Conservation (phyloP, 1,139 yeast species). For the Ogataea hybrid region DNA sequence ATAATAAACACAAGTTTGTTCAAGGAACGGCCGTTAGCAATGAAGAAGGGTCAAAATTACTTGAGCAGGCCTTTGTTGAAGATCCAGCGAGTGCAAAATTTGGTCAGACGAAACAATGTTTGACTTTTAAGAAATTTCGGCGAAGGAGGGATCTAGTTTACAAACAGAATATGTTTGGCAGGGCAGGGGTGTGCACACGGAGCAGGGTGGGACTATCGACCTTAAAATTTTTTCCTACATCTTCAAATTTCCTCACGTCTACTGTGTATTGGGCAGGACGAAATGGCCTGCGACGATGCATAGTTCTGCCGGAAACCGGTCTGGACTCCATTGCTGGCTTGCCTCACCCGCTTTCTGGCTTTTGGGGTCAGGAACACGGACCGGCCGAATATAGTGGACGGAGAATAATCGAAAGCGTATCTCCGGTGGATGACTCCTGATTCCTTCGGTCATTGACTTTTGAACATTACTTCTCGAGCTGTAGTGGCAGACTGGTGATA, state of each 20-base stretch:
- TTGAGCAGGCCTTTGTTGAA: neutral
- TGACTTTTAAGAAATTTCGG: conserved; percentile 6
- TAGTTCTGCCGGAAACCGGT: conserved; percentile 2
- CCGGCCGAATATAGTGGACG: conserved; percentile 3
- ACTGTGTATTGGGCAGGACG: conserved; percentile 1
- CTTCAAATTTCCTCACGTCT: conserved; percentile 1
- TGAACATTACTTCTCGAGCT: conserved; percentile 17
- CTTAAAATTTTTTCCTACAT: conserved; percentile 1
- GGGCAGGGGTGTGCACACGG: conserved; percentile 6
- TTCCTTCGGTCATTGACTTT: conserved; percentile 33
- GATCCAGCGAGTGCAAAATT: conserved; percentile 1
- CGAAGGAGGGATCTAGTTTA: conserved; percentile 9
- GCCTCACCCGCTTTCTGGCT: conserved; percentile 18
- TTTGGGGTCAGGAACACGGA: neutral
- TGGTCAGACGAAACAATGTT: conserved; percentile 6
- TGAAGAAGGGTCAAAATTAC: neutral
- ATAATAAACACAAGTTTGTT: conserved; percentile 4
- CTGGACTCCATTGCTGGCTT: neutral
- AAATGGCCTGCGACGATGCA: neutral
- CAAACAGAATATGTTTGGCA: conserved; percentile 5
- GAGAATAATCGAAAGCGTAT: conserved; percentile 28
- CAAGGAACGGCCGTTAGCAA: neutral
- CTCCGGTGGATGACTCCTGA: conserved; percentile 33
- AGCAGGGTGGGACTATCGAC: conserved; percentile 9
- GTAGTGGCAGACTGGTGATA: neutral